A percentile compares a stretch with the other conserved stretches of the same genome.
Conservation (phyloP, 768 basidiomycete genomes). For the Leucosporidium creatinivorum region DNA sequence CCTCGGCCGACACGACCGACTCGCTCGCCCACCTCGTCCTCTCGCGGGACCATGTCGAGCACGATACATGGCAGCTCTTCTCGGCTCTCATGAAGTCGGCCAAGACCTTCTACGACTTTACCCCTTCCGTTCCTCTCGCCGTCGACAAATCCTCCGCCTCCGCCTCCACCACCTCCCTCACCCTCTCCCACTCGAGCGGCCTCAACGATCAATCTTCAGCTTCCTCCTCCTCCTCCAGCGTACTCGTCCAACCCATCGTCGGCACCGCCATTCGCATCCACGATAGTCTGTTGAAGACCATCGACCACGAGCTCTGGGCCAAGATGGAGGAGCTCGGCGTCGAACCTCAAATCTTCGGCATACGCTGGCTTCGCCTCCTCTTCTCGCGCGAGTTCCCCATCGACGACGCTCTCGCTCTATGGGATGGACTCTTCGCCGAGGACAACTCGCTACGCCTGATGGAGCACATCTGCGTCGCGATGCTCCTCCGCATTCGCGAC, state of each 20-base stretch:
- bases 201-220: background rate
- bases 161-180: background rate
- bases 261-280: slow-evolving; percentile 74
- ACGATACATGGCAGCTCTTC: slow-evolving; percentile 84
- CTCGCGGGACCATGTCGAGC: slow-evolving; percentile 41
- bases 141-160: background rate
- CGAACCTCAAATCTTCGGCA: slow-evolving; percentile 94
- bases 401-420: slow-evolving; percentile 72
- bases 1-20: background rate
- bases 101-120: slow-evolving; percentile 61
- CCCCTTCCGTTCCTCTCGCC: slow-evolving; percentile 28
- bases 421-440: slow-evolving; percentile 91
- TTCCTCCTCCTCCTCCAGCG: slow-evolving; percentile 9
- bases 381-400: slow-evolving; percentile 89
- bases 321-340: slow-evolving; percentile 70
- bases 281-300: slow-evolving; percentile 58
- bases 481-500: slow-evolving; percentile 90
- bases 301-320: slow-evolving; percentile 72
- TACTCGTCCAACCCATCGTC: slow-evolving; percentile 61
- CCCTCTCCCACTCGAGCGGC: background rate
- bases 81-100: slow-evolving; percentile 66
- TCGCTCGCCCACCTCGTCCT: slow-evolving; percentile 36
- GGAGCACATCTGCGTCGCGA: slow-evolving; percentile 82
- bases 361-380: slow-evolving; percentile 90
- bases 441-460: slow-evolving; percentile 68